phyloP scores from a whole-genome alignment of 2,329 filamentous ascomycete species.

The Hysterium pulicare region DNA sequence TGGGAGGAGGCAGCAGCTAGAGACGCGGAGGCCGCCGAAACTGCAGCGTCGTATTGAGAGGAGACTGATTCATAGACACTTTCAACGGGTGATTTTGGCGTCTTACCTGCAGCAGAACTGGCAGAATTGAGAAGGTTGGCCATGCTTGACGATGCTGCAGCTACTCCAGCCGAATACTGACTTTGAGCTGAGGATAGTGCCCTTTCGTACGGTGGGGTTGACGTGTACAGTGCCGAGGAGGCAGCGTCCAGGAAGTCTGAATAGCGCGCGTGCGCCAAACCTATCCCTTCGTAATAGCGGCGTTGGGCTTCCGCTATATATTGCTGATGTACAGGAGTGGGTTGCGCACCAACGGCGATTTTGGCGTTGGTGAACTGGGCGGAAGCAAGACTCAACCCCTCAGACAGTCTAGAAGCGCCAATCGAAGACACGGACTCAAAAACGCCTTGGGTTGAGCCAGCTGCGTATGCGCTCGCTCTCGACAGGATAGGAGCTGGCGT shows the following conservation, averaged over 20 bases:
- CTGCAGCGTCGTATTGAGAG: slow-evolving; percentile 43
- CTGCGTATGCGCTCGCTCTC: slow-evolving; percentile 39
- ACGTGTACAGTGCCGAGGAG: slow-evolving; percentile 65
- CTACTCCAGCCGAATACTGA: slow-evolving; percentile 31
- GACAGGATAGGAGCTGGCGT: slow-evolving; percentile 47
- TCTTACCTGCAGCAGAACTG: slow-evolving; percentile 51
- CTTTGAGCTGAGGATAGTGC: slow-evolving; percentile 17
- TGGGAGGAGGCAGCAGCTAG: slow-evolving; percentile 38
- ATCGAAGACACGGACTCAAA: slow-evolving; percentile 61
- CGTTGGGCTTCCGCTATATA: slow-evolving; percentile 59
- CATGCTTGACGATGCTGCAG: slow-evolving; percentile 29
- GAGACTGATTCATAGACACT: slow-evolving; percentile 43
- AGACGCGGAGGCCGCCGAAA: slow-evolving; percentile 43
- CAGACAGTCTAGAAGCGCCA: slow-evolving; percentile 65
- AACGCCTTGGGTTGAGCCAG: slow-evolving; percentile 45
- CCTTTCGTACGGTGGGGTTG: slow-evolving; percentile 53
- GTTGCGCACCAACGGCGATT: slow-evolving; percentile 61
- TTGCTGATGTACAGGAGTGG: slow-evolving; percentile 54
- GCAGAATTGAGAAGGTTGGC: slow-evolving; percentile 35
- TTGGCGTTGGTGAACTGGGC: slow-evolving; percentile 68
- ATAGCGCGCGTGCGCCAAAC: slow-evolving; percentile 75
- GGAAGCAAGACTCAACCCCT: slow-evolving; percentile 68
- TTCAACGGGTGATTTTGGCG: slow-evolving; percentile 58
- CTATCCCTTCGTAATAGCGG: slow-evolving; percentile 75
- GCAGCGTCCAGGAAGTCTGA: slow-evolving; percentile 70